phyloP scores from a whole-genome alignment of 352 stramenopile species.

The Aphanomyces euteiches region DNA sequence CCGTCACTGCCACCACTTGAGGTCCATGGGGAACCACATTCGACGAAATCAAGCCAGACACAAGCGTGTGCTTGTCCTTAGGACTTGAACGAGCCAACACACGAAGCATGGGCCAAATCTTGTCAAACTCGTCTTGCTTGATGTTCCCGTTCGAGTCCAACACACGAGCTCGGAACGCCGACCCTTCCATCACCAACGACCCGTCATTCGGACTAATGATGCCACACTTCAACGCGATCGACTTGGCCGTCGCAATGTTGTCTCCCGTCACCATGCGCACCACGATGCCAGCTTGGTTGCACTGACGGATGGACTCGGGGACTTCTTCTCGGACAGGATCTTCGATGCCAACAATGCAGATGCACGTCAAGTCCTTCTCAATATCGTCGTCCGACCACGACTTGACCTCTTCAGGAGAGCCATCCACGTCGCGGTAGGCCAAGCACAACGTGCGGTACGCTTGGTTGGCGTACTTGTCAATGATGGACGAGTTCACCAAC shows the following conservation, averaged over 20 bases:
- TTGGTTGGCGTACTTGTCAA: constrained; percentile 46
- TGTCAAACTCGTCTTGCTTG: constrained; percentile 65
- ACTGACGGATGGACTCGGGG: constrained; percentile 83
- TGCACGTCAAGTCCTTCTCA: constrained; percentile 42
- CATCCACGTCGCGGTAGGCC: constrained; percentile 43
- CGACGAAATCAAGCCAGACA: constrained; percentile 77
- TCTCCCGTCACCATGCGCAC: constrained; percentile 93
- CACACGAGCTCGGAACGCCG: constrained; percentile 49
- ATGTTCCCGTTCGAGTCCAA: constrained; percentile 51
- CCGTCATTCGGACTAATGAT: constrained; percentile 66
- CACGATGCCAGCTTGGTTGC: constrained; percentile 86
- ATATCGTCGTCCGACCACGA: constrained; percentile 33
- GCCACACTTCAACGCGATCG: constrained; percentile 83
- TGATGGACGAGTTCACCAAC: constrained; percentile 30
- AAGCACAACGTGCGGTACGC: constrained; percentile 78
- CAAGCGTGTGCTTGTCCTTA: constrained; percentile 88
- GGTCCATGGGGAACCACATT: constrained; percentile 47
- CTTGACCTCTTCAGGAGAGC: constrained; percentile 26
- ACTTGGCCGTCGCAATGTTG: constrained; percentile 83
- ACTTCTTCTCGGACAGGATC: constrained; percentile 91
- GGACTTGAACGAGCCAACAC: constrained; percentile 89
- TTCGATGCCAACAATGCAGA: constrained; percentile 89
- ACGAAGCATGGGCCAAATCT: constrained; percentile 73
- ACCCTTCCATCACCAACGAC: constrained; percentile 43
- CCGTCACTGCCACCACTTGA: constrained; percentile 92